Evolutionary conservation across 1,284 basidiomycete genomes (phyloP), one percentile per base, ranked within the genome.

Genomic region (Sporisorium reilianum): DNA sequence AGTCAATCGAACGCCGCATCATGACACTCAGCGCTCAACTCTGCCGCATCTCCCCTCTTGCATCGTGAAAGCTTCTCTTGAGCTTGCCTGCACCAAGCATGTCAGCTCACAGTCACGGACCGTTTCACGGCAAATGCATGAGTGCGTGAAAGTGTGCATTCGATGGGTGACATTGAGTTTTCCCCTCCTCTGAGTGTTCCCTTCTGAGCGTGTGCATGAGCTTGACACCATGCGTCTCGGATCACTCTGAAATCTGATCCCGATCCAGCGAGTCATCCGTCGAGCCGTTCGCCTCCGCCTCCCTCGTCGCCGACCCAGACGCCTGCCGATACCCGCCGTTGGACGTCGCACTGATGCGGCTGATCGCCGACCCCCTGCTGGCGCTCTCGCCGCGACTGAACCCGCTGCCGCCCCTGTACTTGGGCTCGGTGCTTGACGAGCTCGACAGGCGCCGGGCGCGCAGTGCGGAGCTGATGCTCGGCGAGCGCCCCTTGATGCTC

Each of bases 401-500:
- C 11, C 38, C 56, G 0, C 22, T 20, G 0, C 72, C 72, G 26
- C 72, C 72, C 5, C 30, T 22, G 30, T 60, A 69, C 46, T 12
- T 20, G 10, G 18, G 40, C 56, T 10, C 46, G n/a, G 18, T 46
- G 18, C 18, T 42, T 7, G 46, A 55, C 14, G 62, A 65, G 14
- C 38, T 50, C 18, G 32, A 46, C 28, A 54, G 30, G 25, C 70
- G 23, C 14, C 72, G 41, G 2, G 63, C 72, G 9, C 72, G 45
- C 1, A 69, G n/a, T 11, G 55, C 58, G 0, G 63, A 66, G 2
- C 34, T 42, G 23, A 75, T 70, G 8, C 41, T 49, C 12, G 72
- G 72, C 10, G 46, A 52, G 18, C 72, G 36, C 2, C 66, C 66
- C 38, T 69, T 57, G 25, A 75, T 69, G 14, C 72, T 52, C 6